Evolutionary conservation across 768 basidiomycete species (phyloP).

Genomic region (Artomyces pyxidatus): DNA sequence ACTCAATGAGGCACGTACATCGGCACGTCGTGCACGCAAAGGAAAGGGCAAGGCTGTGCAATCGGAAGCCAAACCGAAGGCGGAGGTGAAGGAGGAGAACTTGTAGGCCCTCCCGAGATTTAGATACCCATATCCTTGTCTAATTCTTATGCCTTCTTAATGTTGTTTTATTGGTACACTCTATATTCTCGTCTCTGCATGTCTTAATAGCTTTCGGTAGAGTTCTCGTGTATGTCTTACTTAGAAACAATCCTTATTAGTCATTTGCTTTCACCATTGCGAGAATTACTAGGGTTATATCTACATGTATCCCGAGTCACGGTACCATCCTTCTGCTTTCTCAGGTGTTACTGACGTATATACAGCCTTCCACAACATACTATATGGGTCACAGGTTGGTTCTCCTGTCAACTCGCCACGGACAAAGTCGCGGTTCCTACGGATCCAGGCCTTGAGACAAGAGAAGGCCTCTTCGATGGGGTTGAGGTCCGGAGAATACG

Average conservation of each 20-base stretch:
- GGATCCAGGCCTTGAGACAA: constrained; percentile 17
- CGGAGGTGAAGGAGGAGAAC: no score
- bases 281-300: background rate
- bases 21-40: no score
- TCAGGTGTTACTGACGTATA: background rate
- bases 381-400: background rate
- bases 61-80: no score
- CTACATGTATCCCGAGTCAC: background rate
- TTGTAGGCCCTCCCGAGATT: no score
- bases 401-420: constrained; percentile 2
- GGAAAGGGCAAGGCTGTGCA: no score
- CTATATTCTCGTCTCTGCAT: background rate
- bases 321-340: background rate
- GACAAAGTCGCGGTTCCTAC: constrained; percentile 11
- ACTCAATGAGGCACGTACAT: no score
- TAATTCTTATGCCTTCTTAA: background rate
- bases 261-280: background rate
- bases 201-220: background rate
- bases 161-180: background rate
- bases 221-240: background rate
- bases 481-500: constrained; percentile 24
- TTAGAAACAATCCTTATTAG: background rate
- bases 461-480: constrained; percentile 24
- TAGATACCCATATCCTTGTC: no score
- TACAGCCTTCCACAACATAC: background rate